Percentiles rank a stretch among this genome's conserved stretches.
These are phyloP conservation scores for Mallotus japonicus DNA, from an alignment of 441 rosid species.

Conservation along the genomic window DNA sequence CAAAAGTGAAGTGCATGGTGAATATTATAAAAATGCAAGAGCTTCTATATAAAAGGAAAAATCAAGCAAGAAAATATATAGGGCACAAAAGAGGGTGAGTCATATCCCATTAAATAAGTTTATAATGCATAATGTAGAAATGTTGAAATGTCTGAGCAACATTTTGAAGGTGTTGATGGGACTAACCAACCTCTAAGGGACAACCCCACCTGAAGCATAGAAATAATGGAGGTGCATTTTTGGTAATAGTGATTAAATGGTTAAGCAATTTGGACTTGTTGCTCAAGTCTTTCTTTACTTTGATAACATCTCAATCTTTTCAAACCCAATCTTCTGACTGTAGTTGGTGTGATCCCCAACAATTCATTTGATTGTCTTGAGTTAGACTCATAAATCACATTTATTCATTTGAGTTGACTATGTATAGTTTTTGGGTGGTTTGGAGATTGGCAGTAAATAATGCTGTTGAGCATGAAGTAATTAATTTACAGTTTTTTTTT, in stretches of 20 bases:
- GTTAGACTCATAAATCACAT: too few relatives aligned
- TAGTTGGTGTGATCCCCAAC: conserved; percentile 25
- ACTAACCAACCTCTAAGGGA: conserved; percentile 42
- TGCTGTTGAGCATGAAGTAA: too few relatives aligned
- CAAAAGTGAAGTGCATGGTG: too few relatives aligned
- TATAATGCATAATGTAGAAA: too few relatives aligned
- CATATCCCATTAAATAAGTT: not conserved
- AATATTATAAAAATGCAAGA: too few relatives aligned
- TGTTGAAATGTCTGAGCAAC: conserved; percentile 13
- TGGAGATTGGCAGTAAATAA: too few relatives aligned
- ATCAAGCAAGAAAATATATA: not conserved
- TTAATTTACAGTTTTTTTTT: too few relatives aligned
- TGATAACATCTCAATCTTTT: conserved; percentile 27
- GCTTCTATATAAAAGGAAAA: not conserved
- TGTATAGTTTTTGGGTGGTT: too few relatives aligned
- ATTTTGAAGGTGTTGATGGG: conserved; percentile 31
- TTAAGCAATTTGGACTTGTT: conserved; percentile 13
- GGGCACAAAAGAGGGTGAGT: conserved; percentile 1
- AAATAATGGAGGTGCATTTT: conserved; percentile 30
- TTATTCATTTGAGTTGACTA: too few relatives aligned
- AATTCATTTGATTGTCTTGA: not conserved
- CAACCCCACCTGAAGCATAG: conserved; percentile 44
- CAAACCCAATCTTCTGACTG: conserved; percentile 36
- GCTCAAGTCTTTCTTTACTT: conserved; percentile 6
- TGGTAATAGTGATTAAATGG: conserved; percentile 10